Base-by-base conservation (phyloP, 371 early-diverging fungal species). In the Syncephalastrum sp. region DNA sequence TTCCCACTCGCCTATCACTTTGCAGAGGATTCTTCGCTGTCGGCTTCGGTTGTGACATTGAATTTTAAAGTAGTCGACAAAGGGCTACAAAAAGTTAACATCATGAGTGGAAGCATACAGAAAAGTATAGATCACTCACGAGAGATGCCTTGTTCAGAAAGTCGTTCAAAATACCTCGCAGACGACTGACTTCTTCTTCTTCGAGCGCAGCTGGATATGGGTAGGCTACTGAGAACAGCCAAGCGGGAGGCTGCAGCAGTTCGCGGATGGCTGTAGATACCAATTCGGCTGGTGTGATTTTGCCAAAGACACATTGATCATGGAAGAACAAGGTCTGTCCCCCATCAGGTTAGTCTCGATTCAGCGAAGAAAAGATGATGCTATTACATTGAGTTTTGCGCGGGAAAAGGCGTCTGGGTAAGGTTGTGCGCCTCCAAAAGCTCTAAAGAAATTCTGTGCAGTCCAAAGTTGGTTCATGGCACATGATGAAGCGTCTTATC, bases 11-110 rank as follows among this genome's bases (percentile, higher is more conserved):
- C 60, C 61, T 3, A 88, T 54, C 21, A 83, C 65, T 64, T 91
- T 91, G 24, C 78, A 66, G 24, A 84, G 62, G 41, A 86, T 78
- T 17, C 92, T 68, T 27, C 88, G 72, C 61, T 86, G 88, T 0
- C 91, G 76, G 4, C 90, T 72, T 44, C 84, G 78, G 53, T 92
- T 92, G 64, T 86, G 88, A 10, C 89, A 85, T 53, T 82, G 75
- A 3, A 85, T 75, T 61, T 81, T 83, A 50, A 87, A 71, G 14
- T 74, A 77, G 57, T 83, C 83, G 4, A 80, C 61, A 64, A 89
- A 78, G 0, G 83, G 76, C 70, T 83, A 54, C 21, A 17, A 23
- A 23, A 14, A 16, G 52, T 51, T 51, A 48, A 14, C 21, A 1
- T 23, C 55, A 17, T 55, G 42, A 55, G n/a, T 33, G 21, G n/a